These are phyloP conservation scores for Ceratobasidium sp. DNA, from an alignment of 1,284 basidiomycete species.

Conservation along the genomic window DNA sequence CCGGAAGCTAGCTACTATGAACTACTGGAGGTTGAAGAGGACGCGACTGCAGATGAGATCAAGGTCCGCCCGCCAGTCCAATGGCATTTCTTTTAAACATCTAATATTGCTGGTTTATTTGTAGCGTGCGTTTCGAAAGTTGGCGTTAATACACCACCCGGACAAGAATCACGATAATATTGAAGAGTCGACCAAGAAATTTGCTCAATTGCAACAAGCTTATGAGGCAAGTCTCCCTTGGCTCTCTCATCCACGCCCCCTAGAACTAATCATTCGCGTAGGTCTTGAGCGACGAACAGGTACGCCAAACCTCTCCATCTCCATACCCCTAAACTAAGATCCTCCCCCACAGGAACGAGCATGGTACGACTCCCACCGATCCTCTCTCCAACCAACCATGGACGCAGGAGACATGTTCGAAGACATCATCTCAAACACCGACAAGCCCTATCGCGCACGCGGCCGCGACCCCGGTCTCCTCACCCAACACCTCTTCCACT, in stretches of 20 bases:
- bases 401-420: conserved; percentile 86
- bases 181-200: conserved; percentile 88
- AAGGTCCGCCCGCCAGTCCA: conserved; percentile 63
- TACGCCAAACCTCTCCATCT: conserved; percentile 55
- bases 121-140: conserved; percentile 82
- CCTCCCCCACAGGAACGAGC: conserved; percentile 82
- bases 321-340: background rate
- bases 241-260: background rate
- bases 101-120: conserved; percentile 25
- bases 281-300: conserved; percentile 93
- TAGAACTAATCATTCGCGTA: conserved; percentile 51
- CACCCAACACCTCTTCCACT: conserved; percentile 82
- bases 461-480: conserved; percentile 73
- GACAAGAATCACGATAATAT: conserved; percentile 87
- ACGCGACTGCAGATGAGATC: conserved; percentile 87
- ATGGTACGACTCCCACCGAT: conserved; percentile 97
- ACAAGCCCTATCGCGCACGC: conserved; percentile 45
- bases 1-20: conserved; percentile 76
- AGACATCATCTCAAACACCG: conserved; percentile 72
- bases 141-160: conserved; percentile 88
- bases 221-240: conserved; percentile 74
- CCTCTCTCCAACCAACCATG: conserved; percentile 83
- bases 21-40: conserved; percentile 80
- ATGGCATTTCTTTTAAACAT: background rate
- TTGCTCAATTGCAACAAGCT: conserved; percentile 90